Evolutionary conservation across 2,329 filamentous ascomycete genomes (phyloP), one percentile per base, ranked within the genome.

Genomic region (Fonsecaea monophora): DNA sequence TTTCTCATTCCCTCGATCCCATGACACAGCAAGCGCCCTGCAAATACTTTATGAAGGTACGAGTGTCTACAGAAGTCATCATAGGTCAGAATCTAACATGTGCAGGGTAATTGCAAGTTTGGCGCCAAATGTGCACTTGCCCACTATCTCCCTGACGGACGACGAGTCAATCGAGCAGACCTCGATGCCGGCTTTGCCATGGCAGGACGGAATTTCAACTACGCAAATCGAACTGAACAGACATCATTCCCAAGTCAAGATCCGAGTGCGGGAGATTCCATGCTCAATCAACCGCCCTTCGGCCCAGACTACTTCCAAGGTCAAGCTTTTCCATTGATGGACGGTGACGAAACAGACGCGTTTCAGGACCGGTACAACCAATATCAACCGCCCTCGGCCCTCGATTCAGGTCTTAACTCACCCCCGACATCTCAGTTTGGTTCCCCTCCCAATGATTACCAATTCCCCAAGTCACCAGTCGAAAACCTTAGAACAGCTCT

Each of bases 31-130:
- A 91, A 69, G 89, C 96, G 71, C 87, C 88, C 12, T 99, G 95
- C 89, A 99, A 98, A 82, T 99, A 98, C 82, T 99, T 98, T 79
- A 91, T 94, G 76, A 99, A 98, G 90, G 93, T 96, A 83, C 74
- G 82, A 78, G 54, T 53, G 57, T 62, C 60, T 37, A 58, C 40
- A 13, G 7, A 7, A 8, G 53, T 25, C 34, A 35, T 25, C 25
- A 15, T 61, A 38, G 62, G 68, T 73, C 67, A 25, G 5, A 18
- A 75, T 25, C 76, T 73, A 70, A 74, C 58, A 60, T 64, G 61
- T 55, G 61, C 74, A 97, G 92, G 95, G 95, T 73, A 97, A 97
- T 81, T 99, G 95, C 88, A 98, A 98, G 80, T 99, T 98, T 78
- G 95, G 95, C 69, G 91, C 92, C 70, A 98, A 98, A 81, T 99